phyloP scores from a whole-genome alignment of 169 alveolate species.

The Theileria orientalis region DNA sequence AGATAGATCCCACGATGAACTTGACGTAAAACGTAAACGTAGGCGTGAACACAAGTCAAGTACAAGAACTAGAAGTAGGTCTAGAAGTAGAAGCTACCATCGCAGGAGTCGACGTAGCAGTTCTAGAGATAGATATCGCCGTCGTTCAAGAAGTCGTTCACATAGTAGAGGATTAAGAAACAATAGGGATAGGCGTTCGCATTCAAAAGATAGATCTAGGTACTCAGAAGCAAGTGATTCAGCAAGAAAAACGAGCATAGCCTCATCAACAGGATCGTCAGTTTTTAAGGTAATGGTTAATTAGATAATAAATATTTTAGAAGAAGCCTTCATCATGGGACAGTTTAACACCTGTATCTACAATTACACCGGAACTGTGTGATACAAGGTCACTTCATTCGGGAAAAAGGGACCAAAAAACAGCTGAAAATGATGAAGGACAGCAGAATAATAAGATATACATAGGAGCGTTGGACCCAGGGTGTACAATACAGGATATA shows the following conservation, averaged over 20 bases:
- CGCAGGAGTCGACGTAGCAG: background rate
- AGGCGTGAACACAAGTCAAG: background rate
- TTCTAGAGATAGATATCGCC: slow-evolving; percentile 16
- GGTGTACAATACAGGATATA: slow-evolving; percentile 15
- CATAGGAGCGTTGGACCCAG: slow-evolving; percentile 23
- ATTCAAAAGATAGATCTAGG: background rate
- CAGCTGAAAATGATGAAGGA: background rate
- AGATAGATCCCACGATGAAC: slow-evolving; percentile 12
- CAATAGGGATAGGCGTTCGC: background rate
- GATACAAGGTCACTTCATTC: slow-evolving; percentile 8
- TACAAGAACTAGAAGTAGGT: slow-evolving; percentile 2
- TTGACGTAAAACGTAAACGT: background rate
- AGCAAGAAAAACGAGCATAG: background rate
- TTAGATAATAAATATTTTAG: background rate
- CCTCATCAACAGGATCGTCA: background rate
- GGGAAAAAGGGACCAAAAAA: background rate
- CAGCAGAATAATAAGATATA: slow-evolving; percentile 17
- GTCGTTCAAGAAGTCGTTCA: background rate
- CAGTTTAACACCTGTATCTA: slow-evolving; percentile 26
- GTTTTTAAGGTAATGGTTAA: background rate
- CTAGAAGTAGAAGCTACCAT: slow-evolving; percentile 2
- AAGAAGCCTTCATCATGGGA: slow-evolving; percentile 27
- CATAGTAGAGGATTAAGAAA: background rate
- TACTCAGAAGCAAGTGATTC: slow-evolving; percentile 7
- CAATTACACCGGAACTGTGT: slow-evolving; percentile 20